phyloP scores from a whole-genome alignment of 768 basidiomycete species.

The Mycena metata region DNA sequence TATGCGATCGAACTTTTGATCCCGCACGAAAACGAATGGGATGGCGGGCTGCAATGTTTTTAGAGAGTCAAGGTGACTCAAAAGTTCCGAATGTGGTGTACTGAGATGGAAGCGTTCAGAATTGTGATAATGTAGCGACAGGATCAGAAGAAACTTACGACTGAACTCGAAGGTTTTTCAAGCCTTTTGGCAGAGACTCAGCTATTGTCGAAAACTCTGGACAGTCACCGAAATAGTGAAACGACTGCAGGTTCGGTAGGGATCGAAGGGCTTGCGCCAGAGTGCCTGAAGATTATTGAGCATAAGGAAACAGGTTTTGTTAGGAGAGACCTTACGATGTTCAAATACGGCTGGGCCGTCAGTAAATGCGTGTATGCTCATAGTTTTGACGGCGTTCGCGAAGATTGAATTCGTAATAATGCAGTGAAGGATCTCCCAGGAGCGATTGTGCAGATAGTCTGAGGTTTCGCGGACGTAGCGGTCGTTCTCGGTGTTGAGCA shows the following conservation, averaged over 20 bases:
- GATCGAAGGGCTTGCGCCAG: constrained; percentile 50
- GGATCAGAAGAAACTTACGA: constrained; percentile 42
- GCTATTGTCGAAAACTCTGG: constrained; percentile 48
- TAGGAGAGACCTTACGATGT: constrained; percentile 44
- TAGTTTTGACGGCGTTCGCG: constrained; percentile 50
- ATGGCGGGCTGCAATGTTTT: constrained; percentile 47
- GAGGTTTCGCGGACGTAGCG: constrained; percentile 47
- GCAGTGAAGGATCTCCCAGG: constrained; percentile 56
- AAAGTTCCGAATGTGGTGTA: constrained; percentile 41
- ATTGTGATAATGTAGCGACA: constrained; percentile 20
- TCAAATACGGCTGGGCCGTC: constrained; percentile 54
- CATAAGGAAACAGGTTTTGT: constrained; percentile 7
- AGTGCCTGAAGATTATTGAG: constrained; percentile 44
- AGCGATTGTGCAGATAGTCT: constrained; percentile 49
- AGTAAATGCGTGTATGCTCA: constrained; percentile 54
- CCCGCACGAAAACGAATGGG: constrained; percentile 49
- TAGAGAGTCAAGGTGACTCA: constrained; percentile 45
- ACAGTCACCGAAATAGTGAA: constrained; percentile 54
- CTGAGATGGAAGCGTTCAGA: constrained; percentile 35
- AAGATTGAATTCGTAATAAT: constrained; percentile 52
- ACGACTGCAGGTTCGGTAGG: constrained; percentile 50
- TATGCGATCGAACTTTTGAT: constrained; percentile 35
- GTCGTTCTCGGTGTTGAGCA: constrained; percentile 49
- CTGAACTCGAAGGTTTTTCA: constrained; percentile 48
- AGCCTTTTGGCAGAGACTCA: constrained; percentile 45